A percentile compares a stretch with the other conserved stretches of the same genome.
Evolutionary conservation across 169 alveolate genomes (phyloP).

Genomic region (Eimeria acervulina): DNA sequence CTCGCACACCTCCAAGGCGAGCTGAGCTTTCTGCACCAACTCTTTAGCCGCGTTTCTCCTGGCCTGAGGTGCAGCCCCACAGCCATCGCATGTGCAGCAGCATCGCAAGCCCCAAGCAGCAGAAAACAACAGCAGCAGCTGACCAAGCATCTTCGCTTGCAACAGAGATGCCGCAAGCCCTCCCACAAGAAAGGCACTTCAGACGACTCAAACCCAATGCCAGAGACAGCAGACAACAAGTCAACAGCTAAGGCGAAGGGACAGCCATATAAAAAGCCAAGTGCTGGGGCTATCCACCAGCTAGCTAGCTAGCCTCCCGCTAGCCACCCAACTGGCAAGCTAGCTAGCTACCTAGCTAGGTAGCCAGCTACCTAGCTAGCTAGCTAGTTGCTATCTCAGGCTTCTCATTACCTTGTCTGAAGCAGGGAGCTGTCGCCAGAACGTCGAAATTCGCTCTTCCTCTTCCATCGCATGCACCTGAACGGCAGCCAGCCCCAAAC

Average conservation of each 20-base stretch:
- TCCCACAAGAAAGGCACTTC: too few relatives aligned
- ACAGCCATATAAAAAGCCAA: too few relatives aligned
- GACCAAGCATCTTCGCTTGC: too few relatives aligned
- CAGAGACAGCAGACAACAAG: too few relatives aligned
- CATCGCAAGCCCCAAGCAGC: not conserved
- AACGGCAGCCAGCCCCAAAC: not conserved
- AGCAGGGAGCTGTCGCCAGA: not conserved
- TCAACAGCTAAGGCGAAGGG: too few relatives aligned
- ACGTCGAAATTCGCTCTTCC: not conserved
- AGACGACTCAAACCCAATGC: too few relatives aligned
- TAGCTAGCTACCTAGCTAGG: not conserved
- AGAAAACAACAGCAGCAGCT: too few relatives aligned
- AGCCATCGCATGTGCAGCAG: not conserved
- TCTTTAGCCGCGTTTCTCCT: not conserved
- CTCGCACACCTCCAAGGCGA: conserved; percentile 45
- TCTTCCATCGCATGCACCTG: conserved; percentile 51
- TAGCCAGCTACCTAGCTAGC: too few relatives aligned
- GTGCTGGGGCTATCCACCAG: too few relatives aligned
- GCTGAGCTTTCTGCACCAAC: conserved; percentile 54
- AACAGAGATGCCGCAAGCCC: too few relatives aligned
- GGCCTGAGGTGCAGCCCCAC: conserved; percentile 9
- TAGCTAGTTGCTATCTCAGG: not conserved
- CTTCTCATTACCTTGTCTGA: not conserved
- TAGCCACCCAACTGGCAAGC: not conserved
- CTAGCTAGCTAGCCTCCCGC: too few relatives aligned